These are phyloP conservation scores for Blastobotrys mokoenaii DNA, from an alignment of 805 yeast species.

Conservation along the genomic window DNA sequence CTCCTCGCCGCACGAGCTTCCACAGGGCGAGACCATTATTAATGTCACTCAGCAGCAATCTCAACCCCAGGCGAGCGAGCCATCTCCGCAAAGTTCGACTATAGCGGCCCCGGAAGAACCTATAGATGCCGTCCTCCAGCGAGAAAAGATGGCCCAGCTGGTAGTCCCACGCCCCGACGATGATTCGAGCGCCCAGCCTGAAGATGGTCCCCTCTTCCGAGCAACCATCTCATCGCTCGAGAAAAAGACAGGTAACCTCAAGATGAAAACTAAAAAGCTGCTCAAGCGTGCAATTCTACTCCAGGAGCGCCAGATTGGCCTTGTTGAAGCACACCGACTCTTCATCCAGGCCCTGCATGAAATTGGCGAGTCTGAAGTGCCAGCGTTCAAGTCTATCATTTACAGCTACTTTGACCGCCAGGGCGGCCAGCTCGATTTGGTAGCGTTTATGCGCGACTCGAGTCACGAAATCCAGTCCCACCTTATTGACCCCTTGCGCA, in stretches of 20 bases:
- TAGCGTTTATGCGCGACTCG: conserved; percentile 13
- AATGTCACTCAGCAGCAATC: conserved; percentile 3
- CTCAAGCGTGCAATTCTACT: conserved; percentile 29
- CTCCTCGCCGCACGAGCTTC: background rate
- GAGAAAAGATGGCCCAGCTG: conserved; percentile 8
- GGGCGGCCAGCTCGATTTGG: conserved; percentile 14
- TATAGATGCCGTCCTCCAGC: conserved; percentile 7
- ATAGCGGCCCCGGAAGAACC: conserved; percentile 3
- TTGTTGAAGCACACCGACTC: conserved; percentile 28
- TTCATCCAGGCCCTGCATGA: conserved; percentile 27
- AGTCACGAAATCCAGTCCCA: conserved; percentile 25
- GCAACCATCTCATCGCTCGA: conserved; percentile 33
- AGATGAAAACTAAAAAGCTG: conserved; percentile 28
- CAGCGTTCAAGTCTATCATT: conserved; percentile 25
- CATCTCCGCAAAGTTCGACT: background rate
- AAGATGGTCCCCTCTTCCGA: conserved; percentile 38
- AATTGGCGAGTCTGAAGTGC: conserved; percentile 23
- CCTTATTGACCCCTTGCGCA: conserved; percentile 32
- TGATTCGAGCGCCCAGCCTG: conserved; percentile 28
- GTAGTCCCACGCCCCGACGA: conserved; percentile 23
- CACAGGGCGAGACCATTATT: background rate
- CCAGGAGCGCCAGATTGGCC: conserved; percentile 26
- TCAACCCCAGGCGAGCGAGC: background rate
- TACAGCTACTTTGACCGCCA: conserved; percentile 26
- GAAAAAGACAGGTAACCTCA: conserved; percentile 28